phyloP scores from a whole-genome alignment of 257 asterid genomes.

The Solanum sitiens region DNA sequence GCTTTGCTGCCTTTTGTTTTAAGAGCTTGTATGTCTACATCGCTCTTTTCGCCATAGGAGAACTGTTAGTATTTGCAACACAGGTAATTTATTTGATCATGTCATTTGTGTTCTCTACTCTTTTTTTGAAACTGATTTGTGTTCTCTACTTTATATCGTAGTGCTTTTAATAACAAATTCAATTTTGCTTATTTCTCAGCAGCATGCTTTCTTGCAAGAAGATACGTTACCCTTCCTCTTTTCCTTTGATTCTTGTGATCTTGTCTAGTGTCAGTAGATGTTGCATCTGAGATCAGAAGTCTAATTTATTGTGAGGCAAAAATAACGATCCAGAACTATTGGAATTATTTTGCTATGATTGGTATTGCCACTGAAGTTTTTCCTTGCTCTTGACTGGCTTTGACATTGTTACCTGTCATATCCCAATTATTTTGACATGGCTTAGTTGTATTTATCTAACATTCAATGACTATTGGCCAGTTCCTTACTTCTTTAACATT shows the following conservation, averaged over 20 bases:
- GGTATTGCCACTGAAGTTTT: neutral
- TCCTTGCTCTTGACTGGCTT: neutral
- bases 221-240: neutral
- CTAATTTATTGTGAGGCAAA: neutral
- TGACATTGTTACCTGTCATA: neutral
- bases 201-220: neutral
- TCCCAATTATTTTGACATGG: neutral
- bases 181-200: neutral
- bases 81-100: conserved; percentile 43
- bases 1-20: conserved; percentile 83
- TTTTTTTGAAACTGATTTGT: neutral
- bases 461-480: neutral
- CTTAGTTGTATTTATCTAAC: neutral
- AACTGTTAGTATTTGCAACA: conserved; percentile 75
- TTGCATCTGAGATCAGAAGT: neutral
- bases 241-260: neutral
- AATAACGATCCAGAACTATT: neutral
- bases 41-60: conserved; percentile 66
- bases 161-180: neutral
- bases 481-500: neutral
- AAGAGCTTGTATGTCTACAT: conserved; percentile 54
- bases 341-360: neutral
- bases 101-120: neutral
- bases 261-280: neutral
- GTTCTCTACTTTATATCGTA: neutral